Evolutionary conservation across 768 basidiomycete species (phyloP), one percentile per base, ranked within the genome.

Genomic region (Leucosporidium yakuticum): DNA sequence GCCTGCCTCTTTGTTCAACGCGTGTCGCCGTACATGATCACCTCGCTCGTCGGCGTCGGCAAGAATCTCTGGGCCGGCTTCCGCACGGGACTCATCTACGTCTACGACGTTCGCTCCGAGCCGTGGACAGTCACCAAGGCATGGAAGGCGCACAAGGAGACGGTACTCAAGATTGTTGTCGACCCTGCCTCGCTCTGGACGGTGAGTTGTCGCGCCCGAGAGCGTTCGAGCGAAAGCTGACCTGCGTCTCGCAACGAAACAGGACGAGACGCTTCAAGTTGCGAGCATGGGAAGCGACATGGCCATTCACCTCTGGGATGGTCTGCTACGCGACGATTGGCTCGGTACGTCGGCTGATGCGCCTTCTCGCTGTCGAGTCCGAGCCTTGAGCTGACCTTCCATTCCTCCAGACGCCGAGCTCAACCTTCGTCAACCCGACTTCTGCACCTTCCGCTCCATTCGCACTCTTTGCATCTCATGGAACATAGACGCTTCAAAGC

Each of bases 401-500:
- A 23, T 55, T 25, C 27, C 29, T 36, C 23, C 70, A 94, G 94
- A 92, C 63, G 82, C 85, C 49, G 88, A 90, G 69, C 80, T 98
- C 3, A 77, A 85, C 72, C 87, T 87, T 76, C 84, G 85, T 23
- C 91, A 95, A 78, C 80, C 81, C 0, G 81, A 86, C 21, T 97
- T 88, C 79, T 90, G 88, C 79, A 83, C 83, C 4, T 93, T 89
- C 83, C 84, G 91, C 25, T 81, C 87, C 25, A 80, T 96, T 67
- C 87, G 83, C 3, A 80, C 90, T 0, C 86, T 98, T 47, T 83
- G 91, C 39, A 84, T 91, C 57, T 87, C 92, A 0, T 99, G 92
- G 92, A 99, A 98, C 77, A 85, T 90, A 62, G 94, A 94, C 77
- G 87, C 92, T 1, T 86, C 88, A 5, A 86, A 88, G 73, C 94